Base-by-base conservation (phyloP, 176 grass and related monocot species). In the Oryza nivara region DNA sequence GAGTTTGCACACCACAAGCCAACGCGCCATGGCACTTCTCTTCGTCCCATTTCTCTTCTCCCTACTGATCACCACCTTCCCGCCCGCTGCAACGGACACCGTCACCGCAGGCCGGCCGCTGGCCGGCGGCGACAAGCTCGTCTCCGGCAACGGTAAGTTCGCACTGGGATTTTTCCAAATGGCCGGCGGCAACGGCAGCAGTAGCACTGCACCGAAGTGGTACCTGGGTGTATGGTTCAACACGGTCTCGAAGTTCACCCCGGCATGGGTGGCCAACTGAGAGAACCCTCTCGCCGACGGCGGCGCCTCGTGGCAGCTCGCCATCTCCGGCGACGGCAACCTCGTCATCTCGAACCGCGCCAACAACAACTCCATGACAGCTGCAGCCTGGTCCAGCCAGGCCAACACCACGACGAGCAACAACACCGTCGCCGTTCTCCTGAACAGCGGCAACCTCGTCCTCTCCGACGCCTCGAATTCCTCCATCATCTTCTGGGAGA, bases 181-280 rank as follows among this genome's bases (percentile, higher is more conserved):
- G 32, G 4, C 48, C 46, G 6, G 16, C 35, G 4, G 15, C 9
- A 11, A 44, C 9, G 4, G 12, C 35, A 40, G 9, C 75, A 78
- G 11, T 20, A 40, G 9, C 75, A 78, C 17, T 1, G 0, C 5
- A 3, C 11, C 36, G 19, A 75, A 68, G 11, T 74, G 75, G 34
- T 81, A 87, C 76, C 4, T 81, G 30, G 70, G 77, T 19, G n/a
- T 81, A 58, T 86, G 61, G 77, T 86, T 73, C 61, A 81, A 86
- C 69, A 68, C 34, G 0, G 49, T 81, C 28, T 4, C 56, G 10
- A 71, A 65, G 41, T 25, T 26, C 6, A 86, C 76, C 5, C 70
- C 64, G 20, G 60, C 72, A 4, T 81, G 85, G 85, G 70, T 86
- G 19, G 85, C 77, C 19, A 86, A 86, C 47, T 8, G 85, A 40